phyloP scores from a whole-genome alignment of 73 alveolate genomes.

The Stentor coeruleus region DNA sequence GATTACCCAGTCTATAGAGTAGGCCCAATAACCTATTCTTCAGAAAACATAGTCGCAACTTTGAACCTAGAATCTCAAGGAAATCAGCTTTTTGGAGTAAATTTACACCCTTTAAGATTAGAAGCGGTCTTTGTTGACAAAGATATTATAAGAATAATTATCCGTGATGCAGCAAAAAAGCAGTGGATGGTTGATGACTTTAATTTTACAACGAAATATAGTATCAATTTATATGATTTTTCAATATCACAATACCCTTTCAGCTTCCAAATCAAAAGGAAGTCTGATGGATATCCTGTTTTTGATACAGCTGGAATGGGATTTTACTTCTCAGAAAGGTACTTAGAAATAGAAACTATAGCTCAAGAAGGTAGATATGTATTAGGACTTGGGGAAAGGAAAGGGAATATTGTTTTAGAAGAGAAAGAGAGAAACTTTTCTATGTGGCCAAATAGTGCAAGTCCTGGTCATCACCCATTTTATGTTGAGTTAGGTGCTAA shows the following conservation, averaged over 20 bases:
- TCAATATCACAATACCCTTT: background rate
- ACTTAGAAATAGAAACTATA: background rate
- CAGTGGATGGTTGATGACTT: background rate
- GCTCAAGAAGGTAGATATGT: background rate
- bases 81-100: background rate
- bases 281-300: background rate
- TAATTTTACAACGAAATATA: background rate
- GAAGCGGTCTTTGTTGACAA: background rate
- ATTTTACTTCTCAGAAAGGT: background rate
- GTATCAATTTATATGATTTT: background rate
- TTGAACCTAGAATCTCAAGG: background rate
- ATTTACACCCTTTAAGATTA: background rate
- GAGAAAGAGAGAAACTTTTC: background rate
- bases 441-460: background rate
- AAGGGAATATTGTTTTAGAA: background rate
- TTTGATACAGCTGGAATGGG: background rate
- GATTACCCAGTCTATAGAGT: conserved; percentile 1
- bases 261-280: background rate
- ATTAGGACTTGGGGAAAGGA: conserved; percentile 4
- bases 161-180: background rate
- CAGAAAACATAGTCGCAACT: background rate
- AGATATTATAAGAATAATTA: background rate
- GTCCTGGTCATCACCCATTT: background rate
- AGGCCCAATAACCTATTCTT: no score
- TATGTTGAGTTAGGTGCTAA: background rate